phyloP scores from a whole-genome alignment of 2,329 filamentous ascomycete genomes.

The Clarireedia hainanense region DNA sequence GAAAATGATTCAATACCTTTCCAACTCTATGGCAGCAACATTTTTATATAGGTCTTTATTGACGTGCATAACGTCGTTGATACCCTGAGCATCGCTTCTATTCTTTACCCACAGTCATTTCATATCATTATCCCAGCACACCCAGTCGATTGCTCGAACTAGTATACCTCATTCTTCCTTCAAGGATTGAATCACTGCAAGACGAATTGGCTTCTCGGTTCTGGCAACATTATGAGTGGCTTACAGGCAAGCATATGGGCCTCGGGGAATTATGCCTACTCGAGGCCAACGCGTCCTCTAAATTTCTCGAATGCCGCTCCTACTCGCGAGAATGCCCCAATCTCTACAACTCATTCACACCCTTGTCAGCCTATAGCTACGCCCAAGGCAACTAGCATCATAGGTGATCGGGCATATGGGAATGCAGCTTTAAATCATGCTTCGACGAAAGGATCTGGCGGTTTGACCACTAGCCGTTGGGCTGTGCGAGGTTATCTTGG shows the following conservation, averaged over 20 bases:
- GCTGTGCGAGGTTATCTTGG: slow-evolving; percentile 18
- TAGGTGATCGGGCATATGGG: not conserved
- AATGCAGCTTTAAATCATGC: not conserved
- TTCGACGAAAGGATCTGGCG: not conserved
- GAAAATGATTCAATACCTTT: not conserved
- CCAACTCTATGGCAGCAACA: not conserved
- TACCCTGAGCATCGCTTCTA: not conserved
- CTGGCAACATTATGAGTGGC: not conserved
- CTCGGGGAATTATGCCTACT: not conserved
- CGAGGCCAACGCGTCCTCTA: not conserved
- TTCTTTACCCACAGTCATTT: not conserved
- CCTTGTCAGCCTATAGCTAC: no score
- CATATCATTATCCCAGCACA: not conserved
- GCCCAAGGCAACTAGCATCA: not conserved
- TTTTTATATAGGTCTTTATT: not conserved
- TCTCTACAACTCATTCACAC: not conserved
- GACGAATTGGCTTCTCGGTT: not conserved
- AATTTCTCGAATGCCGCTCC: not conserved
- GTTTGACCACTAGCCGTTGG: slow-evolving; percentile 20
- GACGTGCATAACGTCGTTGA: not conserved
- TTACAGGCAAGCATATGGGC: not conserved
- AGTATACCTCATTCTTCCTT: not conserved
- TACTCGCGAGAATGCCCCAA: not conserved
- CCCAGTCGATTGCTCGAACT: not conserved
- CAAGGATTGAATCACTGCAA: not conserved